Conservation (phyloP, 805 yeast genomes). For the Spathaspora sp. region DNA sequence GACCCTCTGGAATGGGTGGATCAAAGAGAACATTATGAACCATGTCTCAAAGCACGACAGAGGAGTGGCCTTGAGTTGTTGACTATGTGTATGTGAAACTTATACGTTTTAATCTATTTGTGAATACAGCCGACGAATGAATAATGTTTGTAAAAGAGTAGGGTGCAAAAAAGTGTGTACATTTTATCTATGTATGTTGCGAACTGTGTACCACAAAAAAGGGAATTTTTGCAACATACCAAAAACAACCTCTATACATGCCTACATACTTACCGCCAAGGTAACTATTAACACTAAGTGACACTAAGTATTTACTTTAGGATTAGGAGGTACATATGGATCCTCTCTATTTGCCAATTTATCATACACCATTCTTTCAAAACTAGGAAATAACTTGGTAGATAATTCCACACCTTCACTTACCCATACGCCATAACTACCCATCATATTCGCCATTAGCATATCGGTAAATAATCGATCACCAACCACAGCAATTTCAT, state of each 20-base stretch:
- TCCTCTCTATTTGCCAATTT: constrained; percentile 9
- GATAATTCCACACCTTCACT: constrained; percentile 67
- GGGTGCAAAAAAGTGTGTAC: background rate
- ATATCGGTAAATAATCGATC: constrained; percentile 90
- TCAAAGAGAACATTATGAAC: constrained; percentile 16
- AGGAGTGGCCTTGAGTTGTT: background rate
- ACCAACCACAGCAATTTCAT: constrained; percentile 81
- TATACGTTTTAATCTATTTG: background rate
- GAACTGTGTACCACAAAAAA: background rate
- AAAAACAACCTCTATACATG: background rate
- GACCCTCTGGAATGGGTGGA: constrained; percentile 11
- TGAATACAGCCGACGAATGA: background rate
- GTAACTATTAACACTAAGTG: too few species aligned
- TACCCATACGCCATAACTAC: constrained; percentile 81
- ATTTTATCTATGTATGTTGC: background rate
- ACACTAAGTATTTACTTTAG: constrained; percentile 3
- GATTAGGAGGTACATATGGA: constrained; percentile 19
- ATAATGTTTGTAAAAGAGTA: background rate
- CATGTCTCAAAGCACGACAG: constrained; percentile 1
- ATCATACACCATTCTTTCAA: constrained; percentile 44
- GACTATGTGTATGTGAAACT: too few species aligned
- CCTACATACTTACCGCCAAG: background rate
- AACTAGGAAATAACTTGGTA: constrained; percentile 42
- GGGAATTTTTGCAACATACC: background rate
- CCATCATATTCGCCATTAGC: constrained; percentile 92